Evolutionary conservation across 805 yeast genomes (phyloP).

Genomic region (Martiniozyma abietophila): DNA sequence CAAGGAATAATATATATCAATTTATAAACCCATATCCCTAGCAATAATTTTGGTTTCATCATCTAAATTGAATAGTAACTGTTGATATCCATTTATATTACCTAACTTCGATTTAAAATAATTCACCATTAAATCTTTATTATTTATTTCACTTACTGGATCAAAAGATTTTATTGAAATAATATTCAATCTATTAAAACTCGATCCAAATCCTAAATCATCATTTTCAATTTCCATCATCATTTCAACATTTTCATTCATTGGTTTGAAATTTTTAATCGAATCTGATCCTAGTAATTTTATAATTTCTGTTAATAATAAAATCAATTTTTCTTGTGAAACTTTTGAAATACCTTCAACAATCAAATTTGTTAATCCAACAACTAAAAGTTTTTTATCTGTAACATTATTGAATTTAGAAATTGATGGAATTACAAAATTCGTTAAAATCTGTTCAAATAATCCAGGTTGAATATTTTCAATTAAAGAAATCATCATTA

Average conservation of each 20-base stretch:
- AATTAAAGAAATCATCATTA: constrained; percentile 52
- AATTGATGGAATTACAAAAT: constrained; percentile 44
- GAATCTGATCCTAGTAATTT: constrained; percentile 27
- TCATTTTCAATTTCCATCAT: constrained; percentile 52
- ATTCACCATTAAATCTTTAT: constrained; percentile 26
- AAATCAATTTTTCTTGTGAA: constrained; percentile 33
- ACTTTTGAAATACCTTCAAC: constrained; percentile 29
- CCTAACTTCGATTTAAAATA: constrained; percentile 22
- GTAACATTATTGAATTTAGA: constrained; percentile 30
- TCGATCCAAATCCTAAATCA: constrained; percentile 72
- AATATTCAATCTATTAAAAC: constrained; percentile 63
- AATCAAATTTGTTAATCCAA: constrained; percentile 40
- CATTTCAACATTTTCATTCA: constrained; percentile 34
- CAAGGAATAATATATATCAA: constrained; percentile 3
- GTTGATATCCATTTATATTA: constrained; percentile 12
- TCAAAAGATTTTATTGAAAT: constrained; percentile 57
- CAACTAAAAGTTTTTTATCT: constrained; percentile 38
- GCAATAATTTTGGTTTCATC: constrained; percentile 13
- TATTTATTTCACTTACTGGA: constrained; percentile 48
- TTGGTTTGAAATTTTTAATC: constrained; percentile 24
- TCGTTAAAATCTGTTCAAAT: constrained; percentile 39
- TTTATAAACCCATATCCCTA: constrained; percentile 11
- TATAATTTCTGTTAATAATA: constrained; percentile 36
- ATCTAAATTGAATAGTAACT: constrained; percentile 12
- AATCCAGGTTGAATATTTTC: constrained; percentile 64